These are phyloP conservation scores for Paramarasmius palmivorus DNA, from an alignment of 1,284 basidiomycete genomes.

Conservation along the genomic window DNA sequence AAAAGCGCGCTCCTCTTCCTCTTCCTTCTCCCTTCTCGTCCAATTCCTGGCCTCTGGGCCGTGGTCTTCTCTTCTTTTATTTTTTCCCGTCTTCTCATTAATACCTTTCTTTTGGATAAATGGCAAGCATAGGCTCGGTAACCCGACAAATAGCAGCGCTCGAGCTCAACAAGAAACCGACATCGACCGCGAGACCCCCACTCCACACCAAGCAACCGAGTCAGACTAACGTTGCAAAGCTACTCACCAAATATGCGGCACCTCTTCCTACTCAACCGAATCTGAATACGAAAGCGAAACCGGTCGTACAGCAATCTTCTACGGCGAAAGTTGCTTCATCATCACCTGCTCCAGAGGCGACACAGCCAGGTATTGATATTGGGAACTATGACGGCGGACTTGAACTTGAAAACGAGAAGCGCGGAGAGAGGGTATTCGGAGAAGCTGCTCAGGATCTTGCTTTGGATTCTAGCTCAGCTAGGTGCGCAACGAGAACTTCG, in stretches of 20 bases:
- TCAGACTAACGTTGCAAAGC: constrained; percentile 45
- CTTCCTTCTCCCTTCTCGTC: no score
- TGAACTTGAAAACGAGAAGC: constrained; percentile 69
- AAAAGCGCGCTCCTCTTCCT: no score
- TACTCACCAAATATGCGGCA: constrained; percentile 65
- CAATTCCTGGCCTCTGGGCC: no score
- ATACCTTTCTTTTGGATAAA: constrained; percentile 1
- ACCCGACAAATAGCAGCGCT: constrained; percentile 23
- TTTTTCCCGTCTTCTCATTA: neutral
- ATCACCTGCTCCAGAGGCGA: constrained; percentile 15
- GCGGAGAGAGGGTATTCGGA: constrained; percentile 49
- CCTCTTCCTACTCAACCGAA: constrained; percentile 39
- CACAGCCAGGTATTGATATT: constrained; percentile 54
- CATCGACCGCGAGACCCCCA: constrained; percentile 13
- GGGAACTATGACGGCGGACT: constrained; percentile 87
- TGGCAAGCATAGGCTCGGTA: constrained; percentile 21
- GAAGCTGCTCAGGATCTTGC: constrained; percentile 77
- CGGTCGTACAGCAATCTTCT: constrained; percentile 24
- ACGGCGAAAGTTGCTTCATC: constrained; percentile 3
- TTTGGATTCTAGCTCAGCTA: constrained; percentile 67
- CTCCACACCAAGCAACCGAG: constrained; percentile 15
- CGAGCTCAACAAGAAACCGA: constrained; percentile 16
- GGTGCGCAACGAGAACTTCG: constrained; percentile 40
- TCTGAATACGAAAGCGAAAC: constrained; percentile 27
- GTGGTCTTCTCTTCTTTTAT: neutral